These are phyloP conservation scores for Xylaria polymorpha DNA, from an alignment of 2,329 filamentous ascomycete genomes.

Conservation along the genomic window DNA sequence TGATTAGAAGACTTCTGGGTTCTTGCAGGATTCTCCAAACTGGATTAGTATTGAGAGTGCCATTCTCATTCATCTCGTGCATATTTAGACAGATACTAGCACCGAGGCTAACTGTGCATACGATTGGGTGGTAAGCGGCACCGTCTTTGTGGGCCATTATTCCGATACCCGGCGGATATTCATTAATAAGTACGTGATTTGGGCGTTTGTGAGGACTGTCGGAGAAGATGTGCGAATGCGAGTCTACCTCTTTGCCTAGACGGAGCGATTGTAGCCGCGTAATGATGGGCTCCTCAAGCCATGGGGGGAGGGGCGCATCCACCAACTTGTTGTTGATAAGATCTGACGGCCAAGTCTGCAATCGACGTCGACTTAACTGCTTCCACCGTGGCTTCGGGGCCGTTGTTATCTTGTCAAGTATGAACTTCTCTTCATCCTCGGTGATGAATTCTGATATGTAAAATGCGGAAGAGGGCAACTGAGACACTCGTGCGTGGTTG, in stretches of 20 bases:
- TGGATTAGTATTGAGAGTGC: conserved; percentile 64
- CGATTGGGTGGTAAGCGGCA: conserved; percentile 84
- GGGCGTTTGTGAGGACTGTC: conserved; percentile 78
- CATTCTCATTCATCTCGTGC: conserved; percentile 71
- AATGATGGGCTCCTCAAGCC: conserved; percentile 78
- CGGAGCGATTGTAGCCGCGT: conserved; percentile 67
- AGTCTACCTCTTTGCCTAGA: conserved; percentile 47
- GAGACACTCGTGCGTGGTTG: conserved; percentile 62
- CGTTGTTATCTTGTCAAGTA: conserved; percentile 74
- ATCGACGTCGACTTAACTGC: conserved; percentile 83
- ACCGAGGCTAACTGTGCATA: conserved; percentile 90
- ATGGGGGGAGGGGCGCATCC: conserved; percentile 77
- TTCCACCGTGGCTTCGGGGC: conserved; percentile 86
- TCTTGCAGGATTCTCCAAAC: conserved; percentile 79
- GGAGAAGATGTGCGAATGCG: conserved; percentile 61
- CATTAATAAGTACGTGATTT: conserved; percentile 95
- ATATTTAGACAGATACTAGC: conserved; percentile 82
- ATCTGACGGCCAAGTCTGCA: conserved; percentile 90
- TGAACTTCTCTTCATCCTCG: conserved; percentile 74
- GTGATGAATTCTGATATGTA: conserved; percentile 91
- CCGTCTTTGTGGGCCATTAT: conserved; percentile 99
- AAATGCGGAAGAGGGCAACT: conserved; percentile 74
- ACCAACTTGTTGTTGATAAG: conserved; percentile 83
- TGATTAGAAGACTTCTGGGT: conserved; percentile 82
- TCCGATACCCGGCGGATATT: conserved; percentile 88